Evolutionary conservation across 257 asterid genomes (phyloP).

Genomic region (Handroanthus guayacan): DNA sequence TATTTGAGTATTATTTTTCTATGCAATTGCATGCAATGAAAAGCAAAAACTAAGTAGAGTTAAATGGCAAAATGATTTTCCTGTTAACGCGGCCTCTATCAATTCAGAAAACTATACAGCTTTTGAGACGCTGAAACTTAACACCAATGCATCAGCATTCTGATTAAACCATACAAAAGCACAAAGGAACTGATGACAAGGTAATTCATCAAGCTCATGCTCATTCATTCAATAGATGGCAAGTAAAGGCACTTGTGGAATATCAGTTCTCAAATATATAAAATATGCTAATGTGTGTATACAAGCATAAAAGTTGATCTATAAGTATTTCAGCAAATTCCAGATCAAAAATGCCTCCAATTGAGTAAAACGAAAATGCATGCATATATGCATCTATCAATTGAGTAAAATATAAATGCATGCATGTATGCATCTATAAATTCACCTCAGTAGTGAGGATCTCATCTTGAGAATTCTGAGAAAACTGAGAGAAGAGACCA

Average conservation of each 20-base stretch:
- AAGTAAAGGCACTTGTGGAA: background rate
- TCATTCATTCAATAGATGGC: background rate
- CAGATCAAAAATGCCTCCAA: conserved; percentile 16
- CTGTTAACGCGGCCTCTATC: background rate
- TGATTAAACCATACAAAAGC: conserved; percentile 18
- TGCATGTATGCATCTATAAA: conserved; percentile 19
- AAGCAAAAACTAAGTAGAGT: background rate
- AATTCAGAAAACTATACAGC: conserved; percentile 17
- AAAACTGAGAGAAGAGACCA: conserved; percentile 80
- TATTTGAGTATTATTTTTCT: conserved; percentile 5
- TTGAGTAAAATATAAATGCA: background rate
- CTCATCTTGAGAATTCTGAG: conserved; percentile 84
- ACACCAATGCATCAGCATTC: background rate
- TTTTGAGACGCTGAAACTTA: background rate
- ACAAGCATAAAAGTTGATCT: conserved; percentile 4
- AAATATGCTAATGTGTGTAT: background rate
- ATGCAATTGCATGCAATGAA: background rate
- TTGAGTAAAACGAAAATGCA: background rate
- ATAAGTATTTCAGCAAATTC: conserved; percentile 16
- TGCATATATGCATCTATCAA: conserved; percentile 24
- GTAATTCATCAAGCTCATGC: conserved; percentile 9
- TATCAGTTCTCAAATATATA: background rate
- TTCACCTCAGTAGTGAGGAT: conserved; percentile 67
- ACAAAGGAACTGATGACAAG: conserved; percentile 20
- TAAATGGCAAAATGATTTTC: background rate